Evolutionary conservation across 139 green algal species (phyloP).

Genomic region (Coelastrella sp.): DNA sequence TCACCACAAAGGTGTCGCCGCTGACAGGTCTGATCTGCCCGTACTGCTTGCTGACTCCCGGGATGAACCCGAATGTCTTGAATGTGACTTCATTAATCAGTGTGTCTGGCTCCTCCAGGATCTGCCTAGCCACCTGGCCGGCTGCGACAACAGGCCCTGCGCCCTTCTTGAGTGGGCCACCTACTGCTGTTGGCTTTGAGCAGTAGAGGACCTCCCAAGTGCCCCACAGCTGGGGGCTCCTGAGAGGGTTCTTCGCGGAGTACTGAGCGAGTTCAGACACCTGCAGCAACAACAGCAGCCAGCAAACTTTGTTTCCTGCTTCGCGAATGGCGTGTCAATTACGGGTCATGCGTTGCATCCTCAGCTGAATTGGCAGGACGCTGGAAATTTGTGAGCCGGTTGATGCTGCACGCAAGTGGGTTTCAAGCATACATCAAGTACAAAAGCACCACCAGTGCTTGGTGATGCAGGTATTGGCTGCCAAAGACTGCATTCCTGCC

Average conservation of each 20-base stretch:
- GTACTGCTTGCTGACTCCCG: slow-evolving; percentile 51
- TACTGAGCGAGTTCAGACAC: slow-evolving; percentile 55
- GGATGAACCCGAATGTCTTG: slow-evolving; percentile 64
- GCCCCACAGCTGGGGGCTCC: slow-evolving; percentile 57
- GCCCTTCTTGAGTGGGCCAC: slow-evolving; percentile 52
- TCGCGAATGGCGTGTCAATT: too few species aligned
- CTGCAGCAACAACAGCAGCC: slow-evolving; percentile 10
- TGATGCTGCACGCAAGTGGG: too few species aligned
- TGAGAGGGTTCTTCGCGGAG: slow-evolving; percentile 56
- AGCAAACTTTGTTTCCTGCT: background rate
- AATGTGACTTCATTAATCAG: slow-evolving; percentile 51
- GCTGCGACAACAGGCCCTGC: slow-evolving; percentile 48
- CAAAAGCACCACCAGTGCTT: too few species aligned
- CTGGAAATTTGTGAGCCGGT: too few species aligned
- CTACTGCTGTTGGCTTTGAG: slow-evolving; percentile 58
- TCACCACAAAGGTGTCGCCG: slow-evolving; percentile 55
- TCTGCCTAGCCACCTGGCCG: slow-evolving; percentile 54
- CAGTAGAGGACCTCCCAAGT: slow-evolving; percentile 62
- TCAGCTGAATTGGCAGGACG: too few species aligned
- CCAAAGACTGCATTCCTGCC: too few species aligned
- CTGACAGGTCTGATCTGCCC: slow-evolving; percentile 45
- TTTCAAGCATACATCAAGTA: too few species aligned
- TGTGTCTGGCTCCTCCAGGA: slow-evolving; percentile 55
- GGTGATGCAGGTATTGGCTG: too few species aligned
- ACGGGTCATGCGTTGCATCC: too few species aligned